Percentiles rank a stretch among this genome's conserved stretches.
Conservation (phyloP, 176 grass and related monocot genomes). For the Oryza australiensis region DNA sequence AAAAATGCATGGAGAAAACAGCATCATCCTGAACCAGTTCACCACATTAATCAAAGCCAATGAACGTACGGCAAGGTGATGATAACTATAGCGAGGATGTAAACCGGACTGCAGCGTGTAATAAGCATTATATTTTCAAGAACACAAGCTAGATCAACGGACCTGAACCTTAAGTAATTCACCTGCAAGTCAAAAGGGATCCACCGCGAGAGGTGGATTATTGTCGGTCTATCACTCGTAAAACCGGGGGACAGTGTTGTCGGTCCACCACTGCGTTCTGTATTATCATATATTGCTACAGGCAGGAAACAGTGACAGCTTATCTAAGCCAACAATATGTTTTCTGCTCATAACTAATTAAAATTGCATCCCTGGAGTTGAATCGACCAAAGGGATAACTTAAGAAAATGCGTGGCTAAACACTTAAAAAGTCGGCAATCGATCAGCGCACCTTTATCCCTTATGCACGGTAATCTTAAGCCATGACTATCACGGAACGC, state of each 20-base stretch:
- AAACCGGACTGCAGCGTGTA: neutral
- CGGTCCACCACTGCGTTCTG: neutral
- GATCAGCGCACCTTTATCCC: neutral
- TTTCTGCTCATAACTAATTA: constrained; percentile 24
- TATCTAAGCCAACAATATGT: constrained; percentile 21
- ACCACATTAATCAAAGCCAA: neutral
- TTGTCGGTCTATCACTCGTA: neutral
- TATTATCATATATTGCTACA: constrained; percentile 22
- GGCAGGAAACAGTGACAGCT: constrained; percentile 17
- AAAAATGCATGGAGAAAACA: neutral
- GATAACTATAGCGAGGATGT: neutral
- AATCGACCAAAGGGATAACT: neutral
- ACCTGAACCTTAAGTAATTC: neutral
- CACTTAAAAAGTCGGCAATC: neutral
- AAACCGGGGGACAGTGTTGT: neutral
- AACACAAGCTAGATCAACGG: neutral
- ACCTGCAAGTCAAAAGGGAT: constrained; percentile 14
- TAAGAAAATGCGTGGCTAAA: neutral
- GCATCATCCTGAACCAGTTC: neutral
- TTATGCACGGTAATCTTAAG: neutral
- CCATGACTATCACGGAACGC: neutral
- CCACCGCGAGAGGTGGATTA: neutral
- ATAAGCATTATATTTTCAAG: neutral
- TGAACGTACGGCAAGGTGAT: neutral
- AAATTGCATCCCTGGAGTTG: constrained; percentile 11